Evolutionary conservation across 106 monocot species (phyloP), one percentile per base, ranked within the genome.

Genomic region (Platanthera zijinensis): DNA sequence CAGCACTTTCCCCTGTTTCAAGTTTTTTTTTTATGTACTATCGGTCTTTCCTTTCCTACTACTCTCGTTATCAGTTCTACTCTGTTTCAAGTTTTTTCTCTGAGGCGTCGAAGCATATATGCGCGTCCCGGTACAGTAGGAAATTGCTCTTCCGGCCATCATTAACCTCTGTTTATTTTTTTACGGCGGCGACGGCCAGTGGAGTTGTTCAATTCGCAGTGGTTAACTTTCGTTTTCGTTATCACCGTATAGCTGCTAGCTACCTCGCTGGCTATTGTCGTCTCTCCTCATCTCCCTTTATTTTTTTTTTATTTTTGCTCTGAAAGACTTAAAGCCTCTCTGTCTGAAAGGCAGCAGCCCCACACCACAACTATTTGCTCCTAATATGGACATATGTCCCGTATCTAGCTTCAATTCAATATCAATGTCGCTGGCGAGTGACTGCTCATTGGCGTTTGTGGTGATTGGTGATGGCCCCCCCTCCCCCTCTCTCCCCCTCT

Each of bases 191-290:
- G 77, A 50, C 48, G 66, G 19, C 68, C 47, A 9, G 25, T 51
- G 66, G 72, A 51, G 77, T 74, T 21, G 50, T 54, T 25, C 25
- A 25, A 25, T 25, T 56, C 10, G 51, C 52, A 52, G 57, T 51
- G 68, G 76, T 57, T 83, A 66, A 56, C 82, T 76, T 82, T 81
- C 84, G 17, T 73, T 83, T 56, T 81, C 84, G 45, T 73, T 83
- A 73, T 73, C 76, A 50, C 78, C 73, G 39, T 67, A 18, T 67
- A 66, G 81, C 21, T 17, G 57, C 52, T 67, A 66, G 81, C 21
- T 17, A 69, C 52, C 47, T 51, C 73, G 80, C 72, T 64, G 21
- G 71, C 80, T 48, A 11, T 6, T 49, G 50, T 72, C 59, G 25
- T 25, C 25, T 25, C 25, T 25, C 25, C 25, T 0, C 25, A 25